Base-by-base conservation (phyloP, 2,329 filamentous ascomycete species). In the Apiospora aurea region DNA sequence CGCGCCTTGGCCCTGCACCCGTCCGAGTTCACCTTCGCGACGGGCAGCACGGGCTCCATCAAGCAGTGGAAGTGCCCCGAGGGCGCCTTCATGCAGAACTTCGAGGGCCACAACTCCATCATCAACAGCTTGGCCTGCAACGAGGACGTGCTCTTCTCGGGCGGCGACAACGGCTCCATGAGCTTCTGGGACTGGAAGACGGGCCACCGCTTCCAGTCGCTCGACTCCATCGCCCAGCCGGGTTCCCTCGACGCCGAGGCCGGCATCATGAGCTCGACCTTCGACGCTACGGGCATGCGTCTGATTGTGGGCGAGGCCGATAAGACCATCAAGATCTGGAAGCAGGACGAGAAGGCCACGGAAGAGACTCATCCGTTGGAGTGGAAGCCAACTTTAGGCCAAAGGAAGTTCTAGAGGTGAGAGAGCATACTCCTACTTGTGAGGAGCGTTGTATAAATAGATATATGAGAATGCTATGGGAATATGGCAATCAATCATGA, bases 31-130 rank as follows among this genome's bases (percentile, higher is more conserved):
- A 99, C 97, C 0, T 99, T 99, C 80, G 96, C 96, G 5, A 95
- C 91, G 73, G 96, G 93, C 61, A 97, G 94, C 78, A 95, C 96
- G 0, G 93, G 93, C 34, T 95, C 93, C 80, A 98, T 99, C 84
- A 99, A 99, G 86, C 96, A 99, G 84, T 99, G 96, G 96, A 98
- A 98, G 82, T 98, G 95, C 76, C 97, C 97, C 1, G 95, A 98
- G 80, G 97, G 96, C 49, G 94, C 94, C 21, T 98, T 99, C 81
- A 99, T 99, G 96, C 95, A 98, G 82, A 98, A 98, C 80, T 98
- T 98, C 79, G 94, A 97, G 61, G 96, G 96, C 5, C 96, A 98
- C 79, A 98, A 98, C 79, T 90, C 94, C 73, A 97, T 99, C 81
- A 96, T 99, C 85, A 99, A 99, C 83, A 95, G 95, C 0, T 85